Evolutionary conservation across 202 grass and related monocot species (phyloP), one percentile per base, ranked within the genome.

Genomic region (Thinopyrum obtusiflorum): DNA sequence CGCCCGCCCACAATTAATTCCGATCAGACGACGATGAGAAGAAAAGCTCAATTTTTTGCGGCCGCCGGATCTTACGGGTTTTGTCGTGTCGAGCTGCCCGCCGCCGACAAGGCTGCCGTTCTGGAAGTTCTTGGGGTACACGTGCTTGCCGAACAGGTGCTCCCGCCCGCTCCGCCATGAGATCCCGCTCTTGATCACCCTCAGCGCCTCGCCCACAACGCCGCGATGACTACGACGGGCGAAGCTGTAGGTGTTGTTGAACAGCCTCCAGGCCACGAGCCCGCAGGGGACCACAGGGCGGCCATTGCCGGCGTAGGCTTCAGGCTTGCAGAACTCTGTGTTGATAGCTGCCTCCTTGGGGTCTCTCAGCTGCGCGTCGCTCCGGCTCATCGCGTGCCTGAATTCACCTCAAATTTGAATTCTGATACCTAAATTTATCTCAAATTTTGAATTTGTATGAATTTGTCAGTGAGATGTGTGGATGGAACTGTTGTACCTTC

Each of bases 171-270:
- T 94, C 72, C 66, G 86, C 88, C 88, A 94, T 1, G 86, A 92
- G 78, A 94, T 94, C 3, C 78, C 83, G 35, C 39, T 61, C 77
- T 88, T 94, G 77, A 84, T 82, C 63, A 94, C 90, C 17, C 26
- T 84, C 40, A 94, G 65, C 14, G 9, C 23, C 82, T 82, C 25
- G 24, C n/a, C n/a, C n/a, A n/a, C n/a, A n/a, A 79, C 73, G 65
- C 79, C 81, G 78, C 55, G 24, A 25, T 88, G 76, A 69, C 55
- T 72, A 29, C 47, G 80, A 8, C 47, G 85, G 44, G 65, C 13
- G 64, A 94, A 90, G 65, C 24, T 88, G 66, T 92, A 94, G 3
- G 93, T 94, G 73, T 92, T 90, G 77, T 94, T 94, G 71, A 94
- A 94, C 59, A 94, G 79, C 82, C 93, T 94, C 93, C 90, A 94